These are phyloP conservation scores for Kalanchoe fedtschenkoi DNA, from an alignment of 164 flowering plant species.

Conservation along the genomic window DNA sequence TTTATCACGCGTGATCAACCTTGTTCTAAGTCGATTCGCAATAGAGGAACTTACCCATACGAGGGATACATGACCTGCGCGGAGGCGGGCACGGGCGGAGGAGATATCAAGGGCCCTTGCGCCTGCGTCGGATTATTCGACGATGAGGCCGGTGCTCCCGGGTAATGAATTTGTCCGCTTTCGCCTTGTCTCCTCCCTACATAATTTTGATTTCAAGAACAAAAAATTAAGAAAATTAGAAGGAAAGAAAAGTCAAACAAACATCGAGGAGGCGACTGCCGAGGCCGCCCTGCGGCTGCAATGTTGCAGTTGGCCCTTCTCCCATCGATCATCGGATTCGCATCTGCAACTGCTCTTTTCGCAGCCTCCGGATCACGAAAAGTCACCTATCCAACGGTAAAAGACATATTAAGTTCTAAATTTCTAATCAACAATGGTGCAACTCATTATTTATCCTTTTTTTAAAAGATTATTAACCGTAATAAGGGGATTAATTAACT, in stretches of 20 bases:
- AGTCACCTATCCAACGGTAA: slow-evolving; percentile 55
- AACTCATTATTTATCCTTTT: not conserved
- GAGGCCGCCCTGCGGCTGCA: slow-evolving; percentile 77
- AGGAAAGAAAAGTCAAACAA: no score
- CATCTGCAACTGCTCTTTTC: slow-evolving; percentile 58
- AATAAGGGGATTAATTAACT: not conserved
- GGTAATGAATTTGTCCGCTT: slow-evolving; percentile 25
- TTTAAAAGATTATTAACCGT: not conserved
- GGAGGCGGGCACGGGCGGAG: slow-evolving; percentile 31
- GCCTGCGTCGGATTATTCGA: slow-evolving; percentile 16
- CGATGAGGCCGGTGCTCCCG: slow-evolving; percentile 20
- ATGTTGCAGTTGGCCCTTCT: slow-evolving; percentile 89
- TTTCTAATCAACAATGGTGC: not conserved
- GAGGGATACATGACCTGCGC: slow-evolving; percentile 36
- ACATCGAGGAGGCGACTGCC: slow-evolving; percentile 88
- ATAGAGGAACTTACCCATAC: slow-evolving; percentile 34
- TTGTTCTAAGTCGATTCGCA: not conserved
- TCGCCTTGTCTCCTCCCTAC: slow-evolving; percentile 51
- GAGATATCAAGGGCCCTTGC: slow-evolving; percentile 12
- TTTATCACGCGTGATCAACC: not conserved
- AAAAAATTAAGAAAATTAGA: not conserved
- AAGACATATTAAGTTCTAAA: not conserved
- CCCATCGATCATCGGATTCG: slow-evolving; percentile 85
- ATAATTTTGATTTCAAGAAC: not conserved
- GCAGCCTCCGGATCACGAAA: slow-evolving; percentile 92